Conservation (phyloP, 345 rosid genomes). For the Citrus hindsii region DNA sequence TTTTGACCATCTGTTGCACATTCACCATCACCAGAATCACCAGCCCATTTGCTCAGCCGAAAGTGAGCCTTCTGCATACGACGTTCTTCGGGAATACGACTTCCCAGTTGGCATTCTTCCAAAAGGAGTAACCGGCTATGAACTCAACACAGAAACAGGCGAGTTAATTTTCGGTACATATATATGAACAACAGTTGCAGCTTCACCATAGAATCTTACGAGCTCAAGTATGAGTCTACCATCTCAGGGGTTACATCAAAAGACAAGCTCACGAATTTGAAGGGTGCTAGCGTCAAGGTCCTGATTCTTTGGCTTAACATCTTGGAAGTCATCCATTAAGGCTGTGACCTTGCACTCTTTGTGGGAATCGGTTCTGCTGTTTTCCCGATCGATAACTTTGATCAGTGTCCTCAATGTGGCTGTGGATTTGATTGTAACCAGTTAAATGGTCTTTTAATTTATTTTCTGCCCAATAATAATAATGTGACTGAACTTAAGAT, state of each 20-base stretch:
- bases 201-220: slow-evolving; percentile 47
- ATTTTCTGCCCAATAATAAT: too few relatives aligned
- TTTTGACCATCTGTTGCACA: slow-evolving; percentile 6
- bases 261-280: slow-evolving; percentile 35
- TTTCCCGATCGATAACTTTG: slow-evolving; percentile 43
- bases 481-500: too few relatives aligned
- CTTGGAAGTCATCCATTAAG: slow-evolving; percentile 38
- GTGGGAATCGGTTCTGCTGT: slow-evolving; percentile 63
- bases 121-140: slow-evolving; percentile 48
- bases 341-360: slow-evolving; percentile 46
- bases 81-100: slow-evolving; percentile 40
- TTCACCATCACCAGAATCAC: background rate
- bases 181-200: slow-evolving; percentile 45
- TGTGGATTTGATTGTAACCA: slow-evolving; percentile 43
- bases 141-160: slow-evolving; percentile 50
- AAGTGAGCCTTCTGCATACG: slow-evolving; percentile 40
- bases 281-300: slow-evolving; percentile 55
- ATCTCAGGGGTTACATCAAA: slow-evolving; percentile 46
- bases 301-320: slow-evolving; percentile 57
- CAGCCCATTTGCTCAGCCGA: background rate
- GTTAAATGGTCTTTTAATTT: too few relatives aligned
- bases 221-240: slow-evolving; percentile 48
- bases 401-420: slow-evolving; percentile 42
- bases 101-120: slow-evolving; percentile 72
- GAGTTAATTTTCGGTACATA: slow-evolving; percentile 33